Evolutionary conservation across 495 filamentous ascomycete genomes (phyloP).

Genomic region (Talaromyces proteolyticus): DNA sequence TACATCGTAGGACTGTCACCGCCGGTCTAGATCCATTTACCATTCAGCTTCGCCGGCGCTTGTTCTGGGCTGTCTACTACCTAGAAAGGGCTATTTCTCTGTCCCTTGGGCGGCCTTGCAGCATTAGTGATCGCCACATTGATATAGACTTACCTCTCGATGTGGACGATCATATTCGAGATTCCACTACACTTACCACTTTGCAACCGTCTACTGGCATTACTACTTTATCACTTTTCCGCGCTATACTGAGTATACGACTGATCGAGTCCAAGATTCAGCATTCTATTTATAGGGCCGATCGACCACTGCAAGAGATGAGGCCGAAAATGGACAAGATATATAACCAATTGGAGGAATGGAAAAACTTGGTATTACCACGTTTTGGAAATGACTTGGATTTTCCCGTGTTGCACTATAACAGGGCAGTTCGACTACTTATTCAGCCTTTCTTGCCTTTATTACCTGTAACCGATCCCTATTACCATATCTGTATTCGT

Average conservation of each 20-base stretch:
- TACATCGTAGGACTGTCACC: slow-evolving; percentile 45
- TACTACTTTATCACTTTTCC: slow-evolving; percentile 40
- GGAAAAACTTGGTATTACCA: slow-evolving; percentile 37
- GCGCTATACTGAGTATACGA: slow-evolving; percentile 45
- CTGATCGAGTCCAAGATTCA: slow-evolving; percentile 49
- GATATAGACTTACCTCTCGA: slow-evolving; percentile 43
- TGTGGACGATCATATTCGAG: slow-evolving; percentile 40
- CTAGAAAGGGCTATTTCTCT: slow-evolving; percentile 45
- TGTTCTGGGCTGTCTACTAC: slow-evolving; percentile 52
- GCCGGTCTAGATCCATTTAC: slow-evolving; percentile 38
- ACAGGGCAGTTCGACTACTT: slow-evolving; percentile 43
- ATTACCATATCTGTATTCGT: slow-evolving; percentile 43
- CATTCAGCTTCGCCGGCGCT: slow-evolving; percentile 40
- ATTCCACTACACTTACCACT: slow-evolving; percentile 31
- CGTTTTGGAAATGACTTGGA: slow-evolving; percentile 37
- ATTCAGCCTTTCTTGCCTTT: slow-evolving; percentile 47
- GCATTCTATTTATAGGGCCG: slow-evolving; percentile 49
- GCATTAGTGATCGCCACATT: slow-evolving; percentile 47
- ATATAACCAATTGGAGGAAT: slow-evolving; percentile 44
- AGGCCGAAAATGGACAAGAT: slow-evolving; percentile 42
- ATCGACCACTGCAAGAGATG: slow-evolving; percentile 37
- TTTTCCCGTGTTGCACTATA: slow-evolving; percentile 47
- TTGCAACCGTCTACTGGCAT: slow-evolving; percentile 23
- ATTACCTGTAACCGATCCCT: slow-evolving; percentile 41
- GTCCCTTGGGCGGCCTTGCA: slow-evolving; percentile 45